These are phyloP conservation scores for Fusarium acutatum DNA, from an alignment of 2,329 filamentous ascomycete species.

Conservation along the genomic window DNA sequence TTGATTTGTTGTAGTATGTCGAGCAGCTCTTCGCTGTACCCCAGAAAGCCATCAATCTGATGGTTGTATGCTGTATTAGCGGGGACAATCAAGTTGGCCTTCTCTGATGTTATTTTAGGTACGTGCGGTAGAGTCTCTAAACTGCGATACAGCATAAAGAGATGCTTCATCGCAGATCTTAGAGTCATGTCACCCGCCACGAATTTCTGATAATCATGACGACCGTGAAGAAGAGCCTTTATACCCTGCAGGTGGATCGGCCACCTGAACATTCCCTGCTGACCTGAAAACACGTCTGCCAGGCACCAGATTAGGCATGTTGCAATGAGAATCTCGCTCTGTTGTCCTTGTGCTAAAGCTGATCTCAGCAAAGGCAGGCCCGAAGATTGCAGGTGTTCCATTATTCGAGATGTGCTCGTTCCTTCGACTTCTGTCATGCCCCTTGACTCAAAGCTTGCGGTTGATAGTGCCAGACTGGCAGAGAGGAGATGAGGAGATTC, in stretches of 20 bases:
- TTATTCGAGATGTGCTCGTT: constrained; percentile 19
- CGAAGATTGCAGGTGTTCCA: constrained; percentile 39
- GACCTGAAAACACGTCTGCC: constrained; percentile 38
- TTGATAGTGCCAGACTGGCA: constrained; percentile 39
- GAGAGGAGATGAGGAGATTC: constrained; percentile 42
- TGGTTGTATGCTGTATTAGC: not conserved
- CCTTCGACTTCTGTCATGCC: constrained; percentile 36
- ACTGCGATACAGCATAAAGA: constrained; percentile 42
- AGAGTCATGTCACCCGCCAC: not conserved
- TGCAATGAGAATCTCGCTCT: constrained; percentile 37
- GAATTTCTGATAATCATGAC: not conserved
- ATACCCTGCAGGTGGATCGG: constrained; percentile 40
- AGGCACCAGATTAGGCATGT: constrained; percentile 45
- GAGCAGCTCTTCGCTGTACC: constrained; percentile 42
- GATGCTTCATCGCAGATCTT: constrained; percentile 37
- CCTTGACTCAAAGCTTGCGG: constrained; percentile 39
- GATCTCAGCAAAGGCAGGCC: constrained; percentile 36
- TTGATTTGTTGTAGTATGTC: constrained; percentile 40
- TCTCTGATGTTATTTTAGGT: not conserved
- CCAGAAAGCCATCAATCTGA: constrained; percentile 43
- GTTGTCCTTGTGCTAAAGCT: constrained; percentile 30
- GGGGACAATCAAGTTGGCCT: rapidly evolving
- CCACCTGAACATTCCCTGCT: constrained; percentile 37
- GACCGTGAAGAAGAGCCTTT: constrained; percentile 31
- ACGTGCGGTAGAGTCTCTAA: constrained; percentile 41